Evolutionary conservation across 2,329 filamentous ascomycete genomes (phyloP).

Genomic region (Alternaria brassicae): DNA sequence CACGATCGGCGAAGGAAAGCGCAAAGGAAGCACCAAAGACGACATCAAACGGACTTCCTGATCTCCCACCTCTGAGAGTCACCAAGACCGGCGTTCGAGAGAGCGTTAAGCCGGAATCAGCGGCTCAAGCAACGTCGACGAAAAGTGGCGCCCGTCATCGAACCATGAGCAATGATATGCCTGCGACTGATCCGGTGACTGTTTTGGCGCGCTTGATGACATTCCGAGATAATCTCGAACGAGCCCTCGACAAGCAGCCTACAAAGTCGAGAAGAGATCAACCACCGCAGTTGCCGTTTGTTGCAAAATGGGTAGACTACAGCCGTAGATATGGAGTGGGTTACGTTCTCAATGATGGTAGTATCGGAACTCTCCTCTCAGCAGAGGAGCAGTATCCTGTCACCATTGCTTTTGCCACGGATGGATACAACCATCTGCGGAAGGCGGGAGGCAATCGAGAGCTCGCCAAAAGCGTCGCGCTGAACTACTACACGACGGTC

Average conservation of each 20-base stretch:
- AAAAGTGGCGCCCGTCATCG: slow-evolving; percentile 33
- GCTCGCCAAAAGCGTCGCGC: slow-evolving; percentile 50
- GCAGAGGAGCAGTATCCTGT: slow-evolving; percentile 63
- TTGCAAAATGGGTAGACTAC: slow-evolving; percentile 84
- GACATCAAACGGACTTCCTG: slow-evolving; percentile 31
- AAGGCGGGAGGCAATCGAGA: slow-evolving; percentile 68
- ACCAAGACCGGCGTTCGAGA: slow-evolving; percentile 28
- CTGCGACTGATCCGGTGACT: slow-evolving; percentile 54
- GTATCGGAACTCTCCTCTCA: slow-evolving; percentile 70
- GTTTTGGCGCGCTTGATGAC: slow-evolving; percentile 54
- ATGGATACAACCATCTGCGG: slow-evolving; percentile 74
- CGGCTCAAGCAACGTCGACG: slow-evolving; percentile 26
- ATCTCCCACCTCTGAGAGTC: slow-evolving; percentile 36
- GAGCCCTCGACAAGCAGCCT: slow-evolving; percentile 52
- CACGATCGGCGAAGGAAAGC: slow-evolving; percentile 34
- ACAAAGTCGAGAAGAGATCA: slow-evolving; percentile 54
- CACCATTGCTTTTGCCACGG: slow-evolving; percentile 73
- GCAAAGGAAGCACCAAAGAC: slow-evolving; percentile 29
- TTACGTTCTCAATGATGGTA: slow-evolving; percentile 83
- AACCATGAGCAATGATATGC: slow-evolving; percentile 37
- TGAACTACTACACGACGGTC: slow-evolving; percentile 78
- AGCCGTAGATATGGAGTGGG: slow-evolving; percentile 86
- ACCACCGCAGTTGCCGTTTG: slow-evolving; percentile 64
- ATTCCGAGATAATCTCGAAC: slow-evolving; percentile 56
- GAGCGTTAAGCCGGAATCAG: slow-evolving; percentile 28